Evolutionary conservation across 129 eudicot species (phyloP).

Genomic region (Logfia minima): DNA sequence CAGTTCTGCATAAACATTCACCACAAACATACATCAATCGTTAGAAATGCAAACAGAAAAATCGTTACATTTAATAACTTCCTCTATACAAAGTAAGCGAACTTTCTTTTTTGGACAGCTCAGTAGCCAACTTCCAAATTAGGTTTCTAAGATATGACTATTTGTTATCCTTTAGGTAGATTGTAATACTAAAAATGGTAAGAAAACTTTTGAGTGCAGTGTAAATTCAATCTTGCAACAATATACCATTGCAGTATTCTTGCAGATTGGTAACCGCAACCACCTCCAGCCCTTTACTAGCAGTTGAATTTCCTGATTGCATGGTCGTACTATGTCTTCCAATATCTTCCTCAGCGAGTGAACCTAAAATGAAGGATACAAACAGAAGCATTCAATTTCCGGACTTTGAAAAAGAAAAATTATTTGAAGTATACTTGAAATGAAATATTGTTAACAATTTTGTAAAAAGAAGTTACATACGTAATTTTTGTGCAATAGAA

Average conservation of each 20-base stretch:
- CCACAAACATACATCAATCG: constrained; percentile 16
- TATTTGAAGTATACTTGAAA: constrained; percentile 6
- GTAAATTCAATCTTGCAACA: constrained; percentile 15
- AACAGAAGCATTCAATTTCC: constrained; percentile 9
- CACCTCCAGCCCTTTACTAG: constrained; percentile 92
- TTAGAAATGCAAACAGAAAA: constrained; percentile 4
- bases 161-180: constrained; percentile 1
- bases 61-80: constrained; percentile 6
- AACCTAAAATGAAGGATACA: constrained; percentile 46
- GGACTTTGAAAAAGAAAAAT: not conserved
- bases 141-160: constrained; percentile 15
- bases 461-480: constrained; percentile 46
- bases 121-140: constrained; percentile 11
- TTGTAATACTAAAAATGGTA: constrained; percentile 4
- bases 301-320: constrained; percentile 72
- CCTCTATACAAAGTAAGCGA: constrained; percentile 17
- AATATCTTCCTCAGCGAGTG: constrained; percentile 90
- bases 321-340: constrained; percentile 66
- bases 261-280: constrained; percentile 93
- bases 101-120: constrained; percentile 4
- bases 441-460: not conserved
- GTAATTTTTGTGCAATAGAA: constrained; percentile 86
- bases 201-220: not conserved
- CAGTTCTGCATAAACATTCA: constrained; percentile 48
- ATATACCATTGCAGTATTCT: constrained; percentile 89